phyloP scores from a whole-genome alignment of 768 basidiomycete genomes.

The Boletus reticulatus region DNA sequence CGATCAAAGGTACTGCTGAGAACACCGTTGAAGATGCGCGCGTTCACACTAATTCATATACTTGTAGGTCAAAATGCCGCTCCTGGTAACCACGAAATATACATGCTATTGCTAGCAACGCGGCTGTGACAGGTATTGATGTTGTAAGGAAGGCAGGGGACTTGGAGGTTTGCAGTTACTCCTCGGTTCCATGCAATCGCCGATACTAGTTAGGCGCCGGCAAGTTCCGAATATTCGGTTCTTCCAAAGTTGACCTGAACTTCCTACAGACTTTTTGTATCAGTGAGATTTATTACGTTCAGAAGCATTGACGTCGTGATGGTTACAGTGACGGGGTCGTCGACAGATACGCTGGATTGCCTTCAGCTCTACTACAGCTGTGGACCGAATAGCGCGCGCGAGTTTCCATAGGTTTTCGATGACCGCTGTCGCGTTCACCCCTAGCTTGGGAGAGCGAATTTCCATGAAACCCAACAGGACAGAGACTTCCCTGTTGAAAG shows the following conservation, averaged over 20 bases:
- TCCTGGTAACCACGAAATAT: conserved; percentile 3
- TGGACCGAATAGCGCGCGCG: not conserved
- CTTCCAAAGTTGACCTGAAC: conserved; percentile 13
- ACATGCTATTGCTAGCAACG: conserved; percentile 1
- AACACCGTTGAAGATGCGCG: conserved; percentile 9
- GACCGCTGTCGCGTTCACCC: not conserved
- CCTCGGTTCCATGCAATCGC: conserved; percentile 17
- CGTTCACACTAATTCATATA: conserved; percentile 3
- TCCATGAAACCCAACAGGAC: not conserved
- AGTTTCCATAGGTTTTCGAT: not conserved
- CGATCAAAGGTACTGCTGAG: conserved; percentile 11
- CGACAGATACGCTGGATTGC: conserved; percentile 3
- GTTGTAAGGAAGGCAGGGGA: conserved; percentile 22
- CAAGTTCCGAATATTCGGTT: conserved; percentile 21
- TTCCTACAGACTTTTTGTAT: conserved; percentile 26
- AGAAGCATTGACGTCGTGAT: conserved; percentile 27
- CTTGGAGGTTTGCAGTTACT: conserved; percentile 10
- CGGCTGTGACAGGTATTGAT: conserved; percentile 17
- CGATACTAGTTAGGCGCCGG: conserved; percentile 14
- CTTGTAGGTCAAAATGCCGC: conserved; percentile 12
- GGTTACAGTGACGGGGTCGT: conserved; percentile 25
- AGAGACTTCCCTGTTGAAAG: not conserved
- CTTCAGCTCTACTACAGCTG: conserved; percentile 2
- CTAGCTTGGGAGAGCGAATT: not conserved
- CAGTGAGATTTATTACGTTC: conserved; percentile 24